Evolutionary conservation across 2,329 filamentous ascomycete species (phyloP).

Genomic region (Cladophialophora chaetospira): DNA sequence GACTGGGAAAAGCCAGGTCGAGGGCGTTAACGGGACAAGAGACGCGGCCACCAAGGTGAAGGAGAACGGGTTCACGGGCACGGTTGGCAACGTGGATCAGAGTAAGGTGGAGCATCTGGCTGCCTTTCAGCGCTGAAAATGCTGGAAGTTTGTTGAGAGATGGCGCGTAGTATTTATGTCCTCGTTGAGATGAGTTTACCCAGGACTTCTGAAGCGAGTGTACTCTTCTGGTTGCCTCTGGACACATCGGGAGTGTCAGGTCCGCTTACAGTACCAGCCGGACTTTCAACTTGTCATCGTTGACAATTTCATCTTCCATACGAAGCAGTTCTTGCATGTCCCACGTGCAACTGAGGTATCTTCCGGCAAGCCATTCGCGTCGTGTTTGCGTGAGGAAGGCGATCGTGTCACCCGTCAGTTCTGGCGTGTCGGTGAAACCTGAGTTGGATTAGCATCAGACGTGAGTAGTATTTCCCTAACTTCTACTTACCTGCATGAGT

Average conservation of each 20-base stretch:
- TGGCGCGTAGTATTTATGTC: background rate
- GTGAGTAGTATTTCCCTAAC: background rate
- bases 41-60: background rate
- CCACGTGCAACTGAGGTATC: constrained; percentile 31
- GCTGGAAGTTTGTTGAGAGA: too few relatives aligned
- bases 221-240: too few relatives aligned
- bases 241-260: too few relatives aligned
- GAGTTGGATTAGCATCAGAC: background rate
- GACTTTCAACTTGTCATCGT: constrained; percentile 22
- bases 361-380: constrained; percentile 22
- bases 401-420: constrained; percentile 34
- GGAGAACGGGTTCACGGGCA: constrained; percentile 14
- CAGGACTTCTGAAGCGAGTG: too few relatives aligned
- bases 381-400: constrained; percentile 34
- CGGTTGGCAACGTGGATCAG: constrained; percentile 20
- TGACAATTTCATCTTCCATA: constrained; percentile 24
- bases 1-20: background rate
- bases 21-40: background rate
- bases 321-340: constrained; percentile 32
- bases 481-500: constrained; percentile 15
- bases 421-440: constrained; percentile 20
- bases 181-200: background rate
- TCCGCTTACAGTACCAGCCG: too few relatives aligned
- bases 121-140: constrained; percentile 2
- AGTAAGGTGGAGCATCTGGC: constrained; percentile 11